phyloP scores from a whole-genome alignment of 352 stramenopile genomes.

The Phytophthora constricta region DNA sequence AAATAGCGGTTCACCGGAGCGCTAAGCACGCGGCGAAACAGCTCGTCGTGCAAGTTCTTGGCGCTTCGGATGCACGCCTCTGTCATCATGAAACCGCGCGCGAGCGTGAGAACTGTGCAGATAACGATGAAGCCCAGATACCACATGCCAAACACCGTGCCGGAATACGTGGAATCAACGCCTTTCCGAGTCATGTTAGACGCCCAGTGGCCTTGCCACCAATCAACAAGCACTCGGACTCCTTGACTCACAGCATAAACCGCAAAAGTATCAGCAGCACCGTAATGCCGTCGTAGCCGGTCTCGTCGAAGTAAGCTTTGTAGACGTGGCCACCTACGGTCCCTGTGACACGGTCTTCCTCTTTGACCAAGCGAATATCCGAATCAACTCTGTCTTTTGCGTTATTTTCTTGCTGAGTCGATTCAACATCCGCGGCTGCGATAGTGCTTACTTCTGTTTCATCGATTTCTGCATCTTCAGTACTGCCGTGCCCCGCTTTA shows the following conservation, averaged over 20 bases:
- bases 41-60: slow-evolving; percentile 1
- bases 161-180: slow-evolving; percentile 39
- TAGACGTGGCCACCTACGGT: slow-evolving; percentile 29
- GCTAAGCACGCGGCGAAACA: background rate
- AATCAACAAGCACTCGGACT: slow-evolving; percentile 32
- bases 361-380: slow-evolving; percentile 21
- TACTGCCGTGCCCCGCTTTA: background rate
- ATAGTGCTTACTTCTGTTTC: slow-evolving; percentile 1
- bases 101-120: slow-evolving; percentile 29
- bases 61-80: slow-evolving; percentile 28
- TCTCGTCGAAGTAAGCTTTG: slow-evolving; percentile 37
- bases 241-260: slow-evolving; percentile 21
- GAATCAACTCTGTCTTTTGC: slow-evolving; percentile 1
- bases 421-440: background rate
- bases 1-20: background rate
- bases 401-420: background rate
- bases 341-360: slow-evolving; percentile 38
- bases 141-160: slow-evolving; percentile 27
- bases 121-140: slow-evolving; percentile 45
- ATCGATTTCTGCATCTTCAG: background rate
- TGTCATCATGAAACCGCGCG: slow-evolving; percentile 35
- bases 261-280: slow-evolving; percentile 14
- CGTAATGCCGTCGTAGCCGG: slow-evolving; percentile 15
- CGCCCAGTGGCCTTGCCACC: slow-evolving; percentile 40
- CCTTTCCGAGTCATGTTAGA: slow-evolving; percentile 25